A percentile compares a stretch with the other conserved stretches of the same genome.
Conservation (phyloP, 805 yeast genomes). For the Diddensiella santjacobensis region DNA sequence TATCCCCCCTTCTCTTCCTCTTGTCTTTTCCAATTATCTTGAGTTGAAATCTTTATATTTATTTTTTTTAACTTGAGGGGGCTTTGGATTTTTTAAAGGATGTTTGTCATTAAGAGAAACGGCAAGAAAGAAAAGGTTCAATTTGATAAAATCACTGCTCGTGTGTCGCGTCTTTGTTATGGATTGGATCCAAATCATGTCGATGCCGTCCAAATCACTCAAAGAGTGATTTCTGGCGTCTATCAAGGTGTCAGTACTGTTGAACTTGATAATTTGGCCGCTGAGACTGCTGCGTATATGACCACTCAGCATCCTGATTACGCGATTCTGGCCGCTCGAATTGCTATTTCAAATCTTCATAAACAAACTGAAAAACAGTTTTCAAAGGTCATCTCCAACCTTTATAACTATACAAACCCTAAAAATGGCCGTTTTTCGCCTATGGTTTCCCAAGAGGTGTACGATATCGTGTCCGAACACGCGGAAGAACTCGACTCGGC, state of each 20-base stretch:
- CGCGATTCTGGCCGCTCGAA: conserved; percentile 77
- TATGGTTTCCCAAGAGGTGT: conserved; percentile 59
- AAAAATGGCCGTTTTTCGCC: conserved; percentile 58
- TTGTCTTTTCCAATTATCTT: too few relatives aligned
- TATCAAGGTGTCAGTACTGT: conserved; percentile 90
- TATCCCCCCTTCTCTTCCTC: too few relatives aligned
- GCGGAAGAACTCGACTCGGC: conserved; percentile 61
- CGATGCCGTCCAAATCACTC: conserved; percentile 94
- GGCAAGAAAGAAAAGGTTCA: conserved; percentile 93
- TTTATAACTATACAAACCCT: conserved; percentile 69
- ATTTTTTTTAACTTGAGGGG: too few relatives aligned
- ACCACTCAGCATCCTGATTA: conserved; percentile 95
- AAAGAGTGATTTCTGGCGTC: conserved; percentile 84
- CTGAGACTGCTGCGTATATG: conserved; percentile 95
- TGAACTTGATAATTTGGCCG: conserved; percentile 63
- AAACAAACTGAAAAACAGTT: conserved; percentile 80
- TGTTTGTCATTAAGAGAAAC: conserved; percentile 42
- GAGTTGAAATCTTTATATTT: too few relatives aligned
- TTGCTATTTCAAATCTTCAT: conserved; percentile 83
- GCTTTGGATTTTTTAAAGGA: too few relatives aligned
- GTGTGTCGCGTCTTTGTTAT: conserved; percentile 88
- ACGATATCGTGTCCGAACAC: conserved; percentile 52
- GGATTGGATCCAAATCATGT: conserved; percentile 89
- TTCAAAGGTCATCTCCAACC: conserved; percentile 61
- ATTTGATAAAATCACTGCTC: conserved; percentile 94